phyloP scores from a whole-genome alignment of 192 early-diverging fungal genomes.

The Coemansia sp. region DNA sequence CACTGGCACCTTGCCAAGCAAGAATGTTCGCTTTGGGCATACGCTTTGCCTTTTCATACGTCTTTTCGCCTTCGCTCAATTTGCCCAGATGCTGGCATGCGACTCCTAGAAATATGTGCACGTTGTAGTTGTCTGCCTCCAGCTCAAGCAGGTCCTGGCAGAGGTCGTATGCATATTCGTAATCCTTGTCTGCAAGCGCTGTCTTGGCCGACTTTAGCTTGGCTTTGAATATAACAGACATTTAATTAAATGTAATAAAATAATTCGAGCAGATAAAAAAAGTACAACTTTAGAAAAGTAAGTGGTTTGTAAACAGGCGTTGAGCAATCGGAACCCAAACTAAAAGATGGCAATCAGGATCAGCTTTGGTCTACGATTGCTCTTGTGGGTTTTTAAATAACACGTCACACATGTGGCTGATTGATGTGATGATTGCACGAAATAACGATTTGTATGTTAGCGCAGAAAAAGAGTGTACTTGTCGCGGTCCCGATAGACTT shows the following conservation, averaged over 20 bases:
- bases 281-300: background rate
- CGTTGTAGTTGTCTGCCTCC: conserved; percentile 47
- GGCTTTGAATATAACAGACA: conserved; percentile 55
- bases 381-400: no score
- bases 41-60: conserved; percentile 62
- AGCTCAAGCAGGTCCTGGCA: conserved; percentile 53
- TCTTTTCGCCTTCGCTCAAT: conserved; percentile 57
- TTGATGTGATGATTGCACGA: no score
- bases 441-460: no score
- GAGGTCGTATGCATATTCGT: conserved; percentile 51
- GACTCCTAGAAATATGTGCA: conserved; percentile 65
- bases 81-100: conserved; percentile 63
- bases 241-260: conserved; percentile 1
- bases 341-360: no score
- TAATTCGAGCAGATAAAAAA: background rate
- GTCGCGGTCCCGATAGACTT: no score
- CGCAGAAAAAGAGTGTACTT: no score
- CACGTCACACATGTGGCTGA: no score
- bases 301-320: no score
- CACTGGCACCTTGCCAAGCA: conserved; percentile 68
- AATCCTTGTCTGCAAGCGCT: conserved; percentile 43
- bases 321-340: no score
- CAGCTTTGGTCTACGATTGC: no score
- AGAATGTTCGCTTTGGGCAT: conserved; percentile 58
- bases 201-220: conserved; percentile 52